Evolutionary conservation across 2,329 filamentous ascomycete species (phyloP).

Genomic region (Diaporthe sp.): DNA sequence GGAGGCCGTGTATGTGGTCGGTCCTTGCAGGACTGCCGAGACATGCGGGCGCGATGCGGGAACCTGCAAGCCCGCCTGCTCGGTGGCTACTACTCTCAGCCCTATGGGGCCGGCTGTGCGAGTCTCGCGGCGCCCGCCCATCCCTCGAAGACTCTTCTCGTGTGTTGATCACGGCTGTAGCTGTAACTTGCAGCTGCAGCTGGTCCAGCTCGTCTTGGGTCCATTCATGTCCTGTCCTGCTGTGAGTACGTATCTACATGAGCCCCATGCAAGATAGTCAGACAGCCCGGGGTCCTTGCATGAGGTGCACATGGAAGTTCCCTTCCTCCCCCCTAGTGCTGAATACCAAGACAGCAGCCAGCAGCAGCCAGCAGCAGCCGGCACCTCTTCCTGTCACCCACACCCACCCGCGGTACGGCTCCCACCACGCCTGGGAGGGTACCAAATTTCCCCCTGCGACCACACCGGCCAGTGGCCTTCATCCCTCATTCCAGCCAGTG

Average conservation of each 20-base stretch:
- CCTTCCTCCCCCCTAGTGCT: slow-evolving; percentile 7
- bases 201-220: background rate
- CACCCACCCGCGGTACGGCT: slow-evolving; percentile 16
- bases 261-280: background rate
- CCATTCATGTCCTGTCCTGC: background rate
- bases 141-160: background rate
- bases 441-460: slow-evolving; percentile 27
- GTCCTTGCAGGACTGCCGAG: slow-evolving; percentile 29
- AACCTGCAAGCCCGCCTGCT: slow-evolving; percentile 25
- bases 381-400: slow-evolving; percentile 17
- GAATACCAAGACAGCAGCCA: slow-evolving; percentile 5
- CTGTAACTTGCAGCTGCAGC: background rate
- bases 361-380: background rate
- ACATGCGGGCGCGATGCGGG: slow-evolving; percentile 27
- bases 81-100: slow-evolving; percentile 30
- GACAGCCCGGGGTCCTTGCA: slow-evolving; percentile 23
- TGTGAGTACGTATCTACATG: background rate
- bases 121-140: background rate
- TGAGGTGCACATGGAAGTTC: slow-evolving; percentile 21
- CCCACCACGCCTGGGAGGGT: slow-evolving; percentile 28
- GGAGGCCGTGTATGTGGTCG: slow-evolving; percentile 17
- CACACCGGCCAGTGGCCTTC: slow-evolving; percentile 24
- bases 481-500: slow-evolving; percentile 24
- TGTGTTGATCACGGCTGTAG: background rate
- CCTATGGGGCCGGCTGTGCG: slow-evolving; percentile 32